Evolutionary conservation across 1,284 basidiomycete species (phyloP), one percentile per base, ranked within the genome.

Genomic region (Vanrija sp.): DNA sequence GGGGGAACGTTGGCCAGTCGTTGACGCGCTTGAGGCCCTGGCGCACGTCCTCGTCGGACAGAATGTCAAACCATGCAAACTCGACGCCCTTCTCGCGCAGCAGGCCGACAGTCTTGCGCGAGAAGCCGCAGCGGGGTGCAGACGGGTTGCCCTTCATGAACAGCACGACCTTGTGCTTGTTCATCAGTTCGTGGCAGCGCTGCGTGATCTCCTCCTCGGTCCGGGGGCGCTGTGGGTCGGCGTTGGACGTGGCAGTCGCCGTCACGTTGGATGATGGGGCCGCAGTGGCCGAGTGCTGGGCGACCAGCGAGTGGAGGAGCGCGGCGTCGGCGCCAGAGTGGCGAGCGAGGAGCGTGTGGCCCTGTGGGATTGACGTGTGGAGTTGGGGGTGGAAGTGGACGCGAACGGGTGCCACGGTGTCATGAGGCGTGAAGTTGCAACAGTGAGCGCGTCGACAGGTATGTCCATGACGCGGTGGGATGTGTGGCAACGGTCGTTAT

Each of bases 111-210:
- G 85, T 86, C 76, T 85, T 82, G 42, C 86, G 80, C 48, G 84
- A 86, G 77, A 89, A 89, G 9, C 87, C 96, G 65, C 95, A 95
- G 60, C 90, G 86, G 2, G 92, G 96, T 25, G 82, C 80, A 46
- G 87, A 84, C 0, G 91, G 90, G 61, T 86, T 87, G 21, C 95
- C 96, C 79, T 98, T 98, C 94, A 98, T 98, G 83, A 98, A 98
- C 55, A 98, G 77, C 54, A 98, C 77, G 52, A 84, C 80, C 61
- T 80, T 80, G 66, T 77, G 77, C 66, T 80, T 78, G 63, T 80
- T 80, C 82, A 89, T 89, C 78, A 89, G 65, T 62, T 78, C 73
- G 34, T 76, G 65, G 66, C 81, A 82, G 62, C 81, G 67, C 29
- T 72, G 74, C 44, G 72, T 74, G 51, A 82, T 73, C 52, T 76